Conservation (phyloP, 169 alveolate species). For the Theileria sp. region DNA sequence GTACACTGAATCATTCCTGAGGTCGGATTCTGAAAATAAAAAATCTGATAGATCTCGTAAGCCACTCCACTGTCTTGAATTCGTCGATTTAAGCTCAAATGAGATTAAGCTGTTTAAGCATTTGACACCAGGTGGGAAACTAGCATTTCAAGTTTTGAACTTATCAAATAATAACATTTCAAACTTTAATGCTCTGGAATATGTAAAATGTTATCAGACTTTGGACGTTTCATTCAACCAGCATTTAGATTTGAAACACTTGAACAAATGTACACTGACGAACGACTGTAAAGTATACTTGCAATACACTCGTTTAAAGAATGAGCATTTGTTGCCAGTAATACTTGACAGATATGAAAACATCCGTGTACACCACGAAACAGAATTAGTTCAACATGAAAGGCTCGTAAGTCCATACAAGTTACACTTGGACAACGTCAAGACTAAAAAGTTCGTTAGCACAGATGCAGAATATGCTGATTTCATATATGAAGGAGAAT, state of each 20-base stretch:
- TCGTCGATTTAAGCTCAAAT: conserved; percentile 14
- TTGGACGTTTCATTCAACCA: conserved; percentile 28
- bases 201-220: background rate
- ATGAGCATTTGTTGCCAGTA: background rate
- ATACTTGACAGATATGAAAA: conserved; percentile 18
- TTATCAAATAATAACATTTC: conserved; percentile 20
- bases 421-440: conserved; percentile 24
- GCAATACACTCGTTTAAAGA: conserved; percentile 15
- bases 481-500: conserved; percentile 50
- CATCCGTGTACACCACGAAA: conserved; percentile 7
- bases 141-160: background rate
- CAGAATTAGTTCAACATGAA: conserved; percentile 19
- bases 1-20: background rate
- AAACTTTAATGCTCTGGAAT: conserved; percentile 9
- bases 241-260: conserved; percentile 15
- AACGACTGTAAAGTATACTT: conserved; percentile 8
- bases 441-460: conserved; percentile 33
- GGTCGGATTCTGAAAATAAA: conserved; percentile 1
- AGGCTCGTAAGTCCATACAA: conserved; percentile 22
- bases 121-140: background rate
- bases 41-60: background rate
- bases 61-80: background rate
- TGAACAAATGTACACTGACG: background rate
- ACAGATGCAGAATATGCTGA: conserved; percentile 52
- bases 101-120: conserved; percentile 5